These are phyloP conservation scores for Calonectria multiphialidica DNA, from an alignment of 2,329 filamentous ascomycete genomes.

Conservation along the genomic window DNA sequence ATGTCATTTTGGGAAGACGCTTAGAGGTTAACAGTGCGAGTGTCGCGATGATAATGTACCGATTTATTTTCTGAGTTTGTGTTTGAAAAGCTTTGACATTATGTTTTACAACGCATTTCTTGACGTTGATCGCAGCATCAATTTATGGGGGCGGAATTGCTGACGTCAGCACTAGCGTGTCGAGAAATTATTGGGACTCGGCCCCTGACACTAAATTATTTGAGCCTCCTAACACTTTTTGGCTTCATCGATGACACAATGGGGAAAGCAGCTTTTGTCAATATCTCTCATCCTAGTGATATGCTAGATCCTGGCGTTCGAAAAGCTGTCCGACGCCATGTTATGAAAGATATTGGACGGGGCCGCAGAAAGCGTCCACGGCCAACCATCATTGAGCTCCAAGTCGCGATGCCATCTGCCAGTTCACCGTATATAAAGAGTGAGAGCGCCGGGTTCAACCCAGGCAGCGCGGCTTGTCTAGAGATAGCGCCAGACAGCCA, in stretches of 20 bases:
- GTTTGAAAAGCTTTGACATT: too few relatives aligned
- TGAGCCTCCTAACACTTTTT: not conserved
- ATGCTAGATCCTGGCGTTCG: not conserved
- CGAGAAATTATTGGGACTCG: not conserved
- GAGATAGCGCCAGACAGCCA: not conserved
- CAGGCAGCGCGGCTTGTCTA: too few relatives aligned
- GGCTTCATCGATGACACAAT: not conserved
- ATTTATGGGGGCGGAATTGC: not conserved
- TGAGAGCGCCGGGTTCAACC: too few relatives aligned
- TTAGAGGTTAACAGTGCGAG: too few relatives aligned
- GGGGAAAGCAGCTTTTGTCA: not conserved
- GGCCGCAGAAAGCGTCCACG: not conserved
- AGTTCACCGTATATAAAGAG: not conserved
- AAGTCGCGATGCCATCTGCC: not conserved
- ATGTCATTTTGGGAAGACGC: too few relatives aligned
- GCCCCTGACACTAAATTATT: not conserved
- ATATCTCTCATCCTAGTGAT: not conserved
- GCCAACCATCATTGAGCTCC: not conserved
- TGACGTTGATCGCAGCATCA: not conserved
- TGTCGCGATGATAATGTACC: too few relatives aligned
- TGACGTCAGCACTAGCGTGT: not conserved
- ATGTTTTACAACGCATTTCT: too few relatives aligned
- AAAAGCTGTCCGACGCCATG: not conserved
- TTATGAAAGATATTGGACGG: conserved; percentile 1
- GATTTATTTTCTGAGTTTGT: too few relatives aligned